A percentile compares a stretch with the other conserved stretches of the same genome.
phyloP scores from a whole-genome alignment of 805 yeast genomes.

The Yamadazyma phyllophila region DNA sequence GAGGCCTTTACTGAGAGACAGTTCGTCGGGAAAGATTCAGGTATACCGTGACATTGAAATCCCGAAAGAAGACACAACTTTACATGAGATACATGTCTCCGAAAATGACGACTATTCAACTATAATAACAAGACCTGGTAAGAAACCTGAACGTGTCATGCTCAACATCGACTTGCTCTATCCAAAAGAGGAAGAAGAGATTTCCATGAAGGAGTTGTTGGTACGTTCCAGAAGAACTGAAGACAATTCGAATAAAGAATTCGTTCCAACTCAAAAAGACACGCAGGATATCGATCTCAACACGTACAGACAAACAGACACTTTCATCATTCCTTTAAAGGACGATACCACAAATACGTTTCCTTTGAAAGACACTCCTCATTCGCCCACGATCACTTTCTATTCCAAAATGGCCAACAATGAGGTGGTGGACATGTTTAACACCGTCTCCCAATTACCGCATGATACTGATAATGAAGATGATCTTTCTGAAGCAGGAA shows the following conservation, averaged over 20 bases:
- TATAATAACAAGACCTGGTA: constrained; percentile 53
- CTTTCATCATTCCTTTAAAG: constrained; percentile 38
- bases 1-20: constrained; percentile 11
- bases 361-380: constrained; percentile 24
- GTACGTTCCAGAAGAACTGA: constrained; percentile 42
- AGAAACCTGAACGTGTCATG: constrained; percentile 56
- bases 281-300: not conserved
- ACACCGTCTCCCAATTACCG: constrained; percentile 41
- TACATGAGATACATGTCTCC: constrained; percentile 6
- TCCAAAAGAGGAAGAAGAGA: constrained; percentile 47
- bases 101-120: constrained; percentile 32
- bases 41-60: constrained; percentile 24
- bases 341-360: constrained; percentile 11
- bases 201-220: constrained; percentile 62
- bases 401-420: constrained; percentile 72
- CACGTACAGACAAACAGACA: constrained; percentile 3
- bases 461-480: constrained; percentile 29
- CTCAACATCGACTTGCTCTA: constrained; percentile 60
- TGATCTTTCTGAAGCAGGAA: constrained; percentile 21
- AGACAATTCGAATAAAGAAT: not conserved
- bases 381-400: constrained; percentile 77
- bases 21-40: constrained; percentile 29
- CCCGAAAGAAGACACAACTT: constrained; percentile 4
- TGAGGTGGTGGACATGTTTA: constrained; percentile 76
- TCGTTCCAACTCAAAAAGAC: constrained; percentile 1